Conservation (phyloP, 768 basidiomycete genomes). For the Hemileccinum rubropunctum region DNA sequence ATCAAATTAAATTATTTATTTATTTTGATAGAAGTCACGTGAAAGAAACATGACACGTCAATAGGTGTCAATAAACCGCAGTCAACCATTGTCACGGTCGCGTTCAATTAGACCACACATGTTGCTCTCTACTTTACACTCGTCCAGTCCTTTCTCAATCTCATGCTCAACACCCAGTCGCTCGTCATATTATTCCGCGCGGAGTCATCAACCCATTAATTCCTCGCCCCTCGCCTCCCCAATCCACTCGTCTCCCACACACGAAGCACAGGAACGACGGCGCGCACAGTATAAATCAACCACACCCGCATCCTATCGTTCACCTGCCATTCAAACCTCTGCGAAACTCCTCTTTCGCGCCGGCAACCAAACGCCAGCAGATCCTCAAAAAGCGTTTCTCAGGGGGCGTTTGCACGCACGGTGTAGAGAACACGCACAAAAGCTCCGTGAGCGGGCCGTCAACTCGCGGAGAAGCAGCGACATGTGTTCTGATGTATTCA, state of each 20-base stretch:
- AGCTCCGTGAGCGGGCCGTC: conserved; percentile 51
- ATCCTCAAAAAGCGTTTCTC: conserved; percentile 53
- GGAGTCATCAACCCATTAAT: conserved; percentile 36
- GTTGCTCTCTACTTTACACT: conserved; percentile 19
- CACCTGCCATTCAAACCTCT: conserved; percentile 7
- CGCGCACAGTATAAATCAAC: conserved; percentile 53
- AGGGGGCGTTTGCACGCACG: conserved; percentile 58
- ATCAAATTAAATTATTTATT: background rate
- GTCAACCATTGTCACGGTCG: conserved; percentile 9
- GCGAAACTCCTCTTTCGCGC: conserved; percentile 16
- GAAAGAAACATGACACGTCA: conserved; percentile 19
- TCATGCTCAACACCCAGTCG: conserved; percentile 39
- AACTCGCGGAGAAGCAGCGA: conserved; percentile 44
- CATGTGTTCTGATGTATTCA: conserved; percentile 41
- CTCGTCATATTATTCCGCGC: conserved; percentile 28
- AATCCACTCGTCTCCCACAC: conserved; percentile 43
- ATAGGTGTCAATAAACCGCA: conserved; percentile 21
- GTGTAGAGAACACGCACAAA: conserved; percentile 59
- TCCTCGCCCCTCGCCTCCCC: conserved; percentile 56
- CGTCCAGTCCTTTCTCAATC: conserved; percentile 29
- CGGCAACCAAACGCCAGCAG: conserved; percentile 29
- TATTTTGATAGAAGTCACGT: conserved; percentile 8
- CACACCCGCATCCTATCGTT: conserved; percentile 24
- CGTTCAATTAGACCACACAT: conserved; percentile 3
- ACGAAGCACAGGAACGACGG: conserved; percentile 46